These are phyloP conservation scores for Leishmania gerbilli DNA, from an alignment of 208 protist genomes.

Conservation along the genomic window DNA sequence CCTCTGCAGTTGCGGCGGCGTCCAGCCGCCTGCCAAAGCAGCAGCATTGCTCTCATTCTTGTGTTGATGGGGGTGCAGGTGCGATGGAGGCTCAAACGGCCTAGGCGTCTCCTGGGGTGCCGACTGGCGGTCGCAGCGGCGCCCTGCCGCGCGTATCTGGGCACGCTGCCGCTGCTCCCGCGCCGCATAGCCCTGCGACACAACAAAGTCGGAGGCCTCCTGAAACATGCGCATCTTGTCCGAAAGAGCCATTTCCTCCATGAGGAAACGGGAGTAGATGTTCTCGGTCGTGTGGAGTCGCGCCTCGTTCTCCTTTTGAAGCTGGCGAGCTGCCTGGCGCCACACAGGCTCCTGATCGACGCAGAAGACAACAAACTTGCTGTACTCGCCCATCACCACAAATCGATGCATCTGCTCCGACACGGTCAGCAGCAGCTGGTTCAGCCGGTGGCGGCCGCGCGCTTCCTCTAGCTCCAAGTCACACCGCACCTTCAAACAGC, in stretches of 20 bases:
- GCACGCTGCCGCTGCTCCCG: constrained; percentile 38
- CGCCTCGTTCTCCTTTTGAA: constrained; percentile 35
- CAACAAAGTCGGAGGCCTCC: constrained; percentile 46
- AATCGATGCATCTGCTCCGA: constrained; percentile 34
- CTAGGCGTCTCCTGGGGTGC: constrained; percentile 2
- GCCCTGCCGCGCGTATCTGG: constrained; percentile 6
- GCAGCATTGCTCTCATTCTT: background rate
- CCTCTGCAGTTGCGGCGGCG: background rate
- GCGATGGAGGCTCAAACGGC: background rate
- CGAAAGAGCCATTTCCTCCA: constrained; percentile 34
- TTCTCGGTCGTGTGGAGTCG: constrained; percentile 51
- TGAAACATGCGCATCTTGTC: constrained; percentile 44
- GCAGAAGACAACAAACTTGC: constrained; percentile 50
- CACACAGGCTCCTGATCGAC: constrained; percentile 44
- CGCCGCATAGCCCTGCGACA: constrained; percentile 45
- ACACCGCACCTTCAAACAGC: constrained; percentile 16
- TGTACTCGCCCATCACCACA: constrained; percentile 26
- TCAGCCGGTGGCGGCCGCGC: constrained; percentile 33
- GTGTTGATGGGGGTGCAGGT: background rate
- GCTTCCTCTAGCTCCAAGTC: constrained; percentile 33
- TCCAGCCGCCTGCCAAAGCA: background rate
- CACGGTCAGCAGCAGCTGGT: constrained; percentile 22
- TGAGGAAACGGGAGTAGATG: constrained; percentile 45
- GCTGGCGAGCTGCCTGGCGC: constrained; percentile 40
- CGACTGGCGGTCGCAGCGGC: constrained; percentile 15